phyloP scores from a whole-genome alignment of 768 basidiomycete species.

The Leucocoprinus leucothites region DNA sequence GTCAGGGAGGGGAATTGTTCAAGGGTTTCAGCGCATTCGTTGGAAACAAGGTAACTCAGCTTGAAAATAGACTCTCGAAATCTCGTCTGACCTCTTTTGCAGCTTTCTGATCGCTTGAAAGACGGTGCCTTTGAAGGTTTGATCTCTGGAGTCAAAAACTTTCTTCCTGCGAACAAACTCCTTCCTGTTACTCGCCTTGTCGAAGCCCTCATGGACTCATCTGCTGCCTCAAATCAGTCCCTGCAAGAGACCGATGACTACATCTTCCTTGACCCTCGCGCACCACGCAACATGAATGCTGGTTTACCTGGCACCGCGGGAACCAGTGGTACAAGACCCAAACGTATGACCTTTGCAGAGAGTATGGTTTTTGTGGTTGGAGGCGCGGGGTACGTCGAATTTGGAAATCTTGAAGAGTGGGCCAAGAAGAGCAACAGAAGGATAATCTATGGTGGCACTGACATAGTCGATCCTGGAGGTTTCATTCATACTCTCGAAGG shows the following conservation, averaged over 20 bases:
- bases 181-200: conserved; percentile 89
- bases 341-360: conserved; percentile 79
- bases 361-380: conserved; percentile 94
- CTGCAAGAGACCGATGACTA: conserved; percentile 96
- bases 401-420: conserved; percentile 96
- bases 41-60: conserved; percentile 70
- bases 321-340: conserved; percentile 39
- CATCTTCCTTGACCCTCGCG: conserved; percentile 89
- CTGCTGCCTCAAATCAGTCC: conserved; percentile 90
- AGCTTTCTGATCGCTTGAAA: conserved; percentile 92
- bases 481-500: conserved; percentile 74
- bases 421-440: conserved; percentile 76
- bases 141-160: conserved; percentile 97
- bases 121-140: conserved; percentile 97
- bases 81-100: conserved; percentile 3
- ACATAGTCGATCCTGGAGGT: conserved; percentile 85
- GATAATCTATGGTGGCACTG: conserved; percentile 94
- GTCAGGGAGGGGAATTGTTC: conserved; percentile 84
- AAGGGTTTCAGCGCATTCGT: conserved; percentile 85
- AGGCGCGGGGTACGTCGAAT: conserved; percentile 96
- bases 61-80: background rate
- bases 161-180: conserved; percentile 92
- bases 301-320: conserved; percentile 53
- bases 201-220: conserved; percentile 97
- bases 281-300: conserved; percentile 53